Evolutionary conservation across 2,329 filamentous ascomycete species (phyloP), one percentile per base, ranked within the genome.

Genomic region (Lasiodiplodia sp.): DNA sequence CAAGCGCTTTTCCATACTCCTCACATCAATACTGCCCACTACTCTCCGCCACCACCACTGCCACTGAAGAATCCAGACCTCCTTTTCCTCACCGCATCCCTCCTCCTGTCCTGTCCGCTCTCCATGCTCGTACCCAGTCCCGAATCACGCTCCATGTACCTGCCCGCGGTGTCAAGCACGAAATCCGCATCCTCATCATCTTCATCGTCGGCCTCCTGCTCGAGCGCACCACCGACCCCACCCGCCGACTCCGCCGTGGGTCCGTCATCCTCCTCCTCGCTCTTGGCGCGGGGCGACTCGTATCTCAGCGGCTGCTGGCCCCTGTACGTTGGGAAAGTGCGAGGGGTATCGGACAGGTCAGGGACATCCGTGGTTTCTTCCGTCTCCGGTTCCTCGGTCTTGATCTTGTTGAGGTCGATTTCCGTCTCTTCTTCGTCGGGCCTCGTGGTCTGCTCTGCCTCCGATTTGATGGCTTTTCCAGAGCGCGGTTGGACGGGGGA

Each of bases 61-160:
- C 63, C 52, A 18, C 44, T n/a, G 12, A 68, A 68, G 0, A 63
- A 18, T 8, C 57, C 60, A 40, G 67, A 68, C 65, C 69, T 73
- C 72, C 70, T 70, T 63, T 69, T 71, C 53, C 73, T 40, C 2
- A 72, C 71, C 52, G 71, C 73, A 52, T 68, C 70, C 44, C 72
- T 55, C 63, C 66, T 56, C 31, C 44, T n/a, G 1, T 69, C 72
- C 53, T 72, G 71, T n/a, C 75, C 73, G 67, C 80, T 82, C 72
- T 85, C 83, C 73, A 85, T 71, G 68, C 83, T 84, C 7, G 83
- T 85, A 0, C 83, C 84, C 62, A 85, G 76, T 1, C 83, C 84
- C 2, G 82, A 84, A 70, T 85, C 80, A 8, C 73, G 75, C 57
- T 76, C 74, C 8, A 65, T 67, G 16, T 38, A 56, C 3, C 63